phyloP scores from a whole-genome alignment of 2,329 filamentous ascomycete genomes.

The Didymella exigua region DNA sequence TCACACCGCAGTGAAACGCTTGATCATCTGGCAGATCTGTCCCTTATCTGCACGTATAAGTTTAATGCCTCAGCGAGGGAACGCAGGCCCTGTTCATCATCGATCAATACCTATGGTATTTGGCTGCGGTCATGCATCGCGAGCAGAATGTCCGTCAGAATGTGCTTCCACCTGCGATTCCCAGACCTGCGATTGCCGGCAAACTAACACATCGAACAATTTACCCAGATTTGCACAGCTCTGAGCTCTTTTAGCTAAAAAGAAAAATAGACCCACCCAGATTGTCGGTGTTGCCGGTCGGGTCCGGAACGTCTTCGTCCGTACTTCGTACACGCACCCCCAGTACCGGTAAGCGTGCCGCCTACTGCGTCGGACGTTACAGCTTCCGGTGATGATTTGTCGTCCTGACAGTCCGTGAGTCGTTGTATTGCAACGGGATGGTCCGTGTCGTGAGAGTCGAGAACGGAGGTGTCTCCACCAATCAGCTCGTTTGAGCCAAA shows the following conservation, averaged over 20 bases:
- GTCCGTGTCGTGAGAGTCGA: not conserved
- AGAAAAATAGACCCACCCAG: not conserved
- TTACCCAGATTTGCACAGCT: not conserved
- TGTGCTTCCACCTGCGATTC: not conserved
- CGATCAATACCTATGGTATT: too few relatives aligned
- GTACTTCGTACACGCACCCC: too few relatives aligned
- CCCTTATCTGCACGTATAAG: too few relatives aligned
- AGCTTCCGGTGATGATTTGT: not conserved
- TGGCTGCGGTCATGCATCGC: not conserved
- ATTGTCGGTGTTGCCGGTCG: not conserved
- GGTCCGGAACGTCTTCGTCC: not conserved
- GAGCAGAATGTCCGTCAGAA: not conserved
- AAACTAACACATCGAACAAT: not conserved
- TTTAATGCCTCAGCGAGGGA: not conserved
- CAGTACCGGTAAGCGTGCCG: too few relatives aligned
- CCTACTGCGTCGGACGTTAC: not conserved
- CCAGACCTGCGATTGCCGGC: not conserved
- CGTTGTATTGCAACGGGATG: not conserved
- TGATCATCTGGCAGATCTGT: too few relatives aligned
- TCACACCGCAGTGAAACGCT: too few relatives aligned
- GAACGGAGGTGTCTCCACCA: not conserved
- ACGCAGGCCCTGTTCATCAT: too few relatives aligned
- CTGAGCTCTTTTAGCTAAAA: not conserved
- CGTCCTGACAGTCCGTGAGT: not conserved
- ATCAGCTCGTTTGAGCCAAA: slow-evolving; percentile 5